Base-by-base conservation (phyloP, 257 asterid species). In the Avicennia marina region DNA sequence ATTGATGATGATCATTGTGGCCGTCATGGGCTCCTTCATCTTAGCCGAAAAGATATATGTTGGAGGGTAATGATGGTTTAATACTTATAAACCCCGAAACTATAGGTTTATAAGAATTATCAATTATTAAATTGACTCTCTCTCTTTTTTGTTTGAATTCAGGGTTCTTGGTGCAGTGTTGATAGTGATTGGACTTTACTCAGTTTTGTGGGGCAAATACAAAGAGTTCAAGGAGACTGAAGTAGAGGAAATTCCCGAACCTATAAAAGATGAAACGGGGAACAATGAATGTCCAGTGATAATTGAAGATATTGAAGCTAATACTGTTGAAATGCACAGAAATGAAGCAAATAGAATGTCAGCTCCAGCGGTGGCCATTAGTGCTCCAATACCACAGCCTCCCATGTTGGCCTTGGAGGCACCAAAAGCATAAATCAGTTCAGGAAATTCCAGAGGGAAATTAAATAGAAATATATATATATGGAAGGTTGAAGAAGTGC, bases 21-120 rank as follows among this genome's bases (percentile, higher is more conserved):
- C 98, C 3, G 72, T 87, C 51, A 80, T 87, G 96, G 96, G 98
- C 5, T 90, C 89, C n/a, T 84, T 87, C 69, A 87, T 90, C 36
- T 64, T 90, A 48, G 84, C 89, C 1, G 98, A 87, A 52, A 84
- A 90, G 38, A 81, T 87, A 11, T 90, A 78, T 21, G 32, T 81
- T 32, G 96, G 98, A 84, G 96, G 94, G 98, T 90, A 78, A 72
- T 44, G 18, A 24, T n/a, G n/a, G n/a, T n/a, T n/a, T n/a, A n/a
- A n/a, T n/a, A n/a, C n/a, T n/a, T n/a, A n/a, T n/a, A n/a, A n/a
- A n/a, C n/a, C n/a, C n/a, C n/a, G n/a, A n/a, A n/a, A n/a, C n/a
- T n/a, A n/a, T n/a, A n/a, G n/a, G n/a, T n/a, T n/a, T n/a, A n/a
- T n/a, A n/a, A n/a, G n/a, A n/a, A n/a, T n/a, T n/a, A n/a, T n/a